A percentile compares a stretch with the other conserved stretches of the same genome.
phyloP scores from a whole-genome alignment of 2,329 filamentous ascomycete genomes.

The Cladophialophora yegresii region DNA sequence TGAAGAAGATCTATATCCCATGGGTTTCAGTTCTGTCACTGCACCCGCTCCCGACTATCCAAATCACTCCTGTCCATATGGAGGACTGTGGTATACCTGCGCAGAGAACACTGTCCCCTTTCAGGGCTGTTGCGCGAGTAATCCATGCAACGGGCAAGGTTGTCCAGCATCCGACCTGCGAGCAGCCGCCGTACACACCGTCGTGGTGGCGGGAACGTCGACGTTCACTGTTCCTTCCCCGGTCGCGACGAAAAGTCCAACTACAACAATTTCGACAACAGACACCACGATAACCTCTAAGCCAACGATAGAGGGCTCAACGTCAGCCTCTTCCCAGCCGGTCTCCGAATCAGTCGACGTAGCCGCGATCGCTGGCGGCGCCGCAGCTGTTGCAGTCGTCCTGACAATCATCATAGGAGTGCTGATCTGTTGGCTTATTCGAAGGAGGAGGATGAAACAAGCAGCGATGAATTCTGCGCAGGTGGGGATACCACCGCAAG shows the following conservation, averaged over 20 bases:
- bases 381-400: slow-evolving; percentile 16
- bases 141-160: slow-evolving; percentile 29
- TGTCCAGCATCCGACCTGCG: slow-evolving; percentile 20
- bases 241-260: slow-evolving; percentile 17
- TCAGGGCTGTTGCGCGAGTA: slow-evolving; percentile 27
- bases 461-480: not conserved
- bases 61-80: slow-evolving; percentile 27
- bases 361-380: slow-evolving; percentile 19
- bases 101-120: slow-evolving; percentile 23
- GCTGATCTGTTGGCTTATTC: slow-evolving; percentile 9
- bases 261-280: not conserved
- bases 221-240: slow-evolving; percentile 25
- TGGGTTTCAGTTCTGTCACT: slow-evolving; percentile 26
- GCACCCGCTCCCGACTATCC: slow-evolving; percentile 25
- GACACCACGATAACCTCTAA: slow-evolving; percentile 1
- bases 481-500: not conserved
- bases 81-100: slow-evolving; percentile 29
- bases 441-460: slow-evolving; percentile 17
- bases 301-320: slow-evolving; percentile 1
- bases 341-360: slow-evolving; percentile 10
- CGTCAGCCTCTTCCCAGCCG: not conserved
- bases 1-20: slow-evolving; percentile 19
- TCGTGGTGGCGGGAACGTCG: slow-evolving; percentile 24
- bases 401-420: slow-evolving; percentile 14
- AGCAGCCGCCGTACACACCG: slow-evolving; percentile 22